phyloP scores from a whole-genome alignment of 495 filamentous ascomycete species.

The Neurospora cerealis region DNA sequence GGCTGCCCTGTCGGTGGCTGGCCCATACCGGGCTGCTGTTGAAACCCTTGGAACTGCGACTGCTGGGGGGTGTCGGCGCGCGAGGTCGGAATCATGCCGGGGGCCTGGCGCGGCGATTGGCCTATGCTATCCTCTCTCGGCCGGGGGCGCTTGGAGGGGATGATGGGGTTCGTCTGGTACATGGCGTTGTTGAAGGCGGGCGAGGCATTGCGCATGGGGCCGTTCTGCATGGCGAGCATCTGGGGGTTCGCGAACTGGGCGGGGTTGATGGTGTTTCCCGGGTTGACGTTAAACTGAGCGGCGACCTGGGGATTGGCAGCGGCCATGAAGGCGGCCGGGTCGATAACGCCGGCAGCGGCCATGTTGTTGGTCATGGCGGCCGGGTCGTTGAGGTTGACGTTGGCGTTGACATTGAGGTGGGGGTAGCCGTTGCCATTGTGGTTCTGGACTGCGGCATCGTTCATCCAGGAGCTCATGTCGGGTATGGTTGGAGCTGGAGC shows the following conservation, averaged over 20 bases:
- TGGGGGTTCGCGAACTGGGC: slow-evolving; percentile 48
- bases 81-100: slow-evolving; percentile 65
- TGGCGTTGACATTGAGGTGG: slow-evolving; percentile 43
- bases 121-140: slow-evolving; percentile 74
- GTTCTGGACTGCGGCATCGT: slow-evolving; percentile 63
- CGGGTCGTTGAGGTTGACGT: slow-evolving; percentile 42
- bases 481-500: slow-evolving; percentile 1
- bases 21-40: slow-evolving; percentile 41
- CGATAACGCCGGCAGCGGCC: slow-evolving; percentile 25
- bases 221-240: slow-evolving; percentile 73
- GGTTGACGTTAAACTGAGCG: slow-evolving; percentile 35
- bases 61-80: slow-evolving; percentile 90
- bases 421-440: slow-evolving; percentile 73
- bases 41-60: slow-evolving; percentile 50
- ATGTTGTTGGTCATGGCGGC: slow-evolving; percentile 38
- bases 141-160: slow-evolving; percentile 79
- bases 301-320: slow-evolving; percentile 21
- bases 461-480: slow-evolving; percentile 74
- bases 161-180: slow-evolving; percentile 69
- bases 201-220: slow-evolving; percentile 68
- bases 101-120: slow-evolving; percentile 70
- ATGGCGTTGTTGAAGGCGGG: slow-evolving; percentile 60
- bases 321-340: slow-evolving; percentile 41
- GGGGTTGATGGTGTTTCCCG: not conserved
- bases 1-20: slow-evolving; percentile 47